Conservation (phyloP, 345 rosid species). For the Excoecaria agallocha region DNA sequence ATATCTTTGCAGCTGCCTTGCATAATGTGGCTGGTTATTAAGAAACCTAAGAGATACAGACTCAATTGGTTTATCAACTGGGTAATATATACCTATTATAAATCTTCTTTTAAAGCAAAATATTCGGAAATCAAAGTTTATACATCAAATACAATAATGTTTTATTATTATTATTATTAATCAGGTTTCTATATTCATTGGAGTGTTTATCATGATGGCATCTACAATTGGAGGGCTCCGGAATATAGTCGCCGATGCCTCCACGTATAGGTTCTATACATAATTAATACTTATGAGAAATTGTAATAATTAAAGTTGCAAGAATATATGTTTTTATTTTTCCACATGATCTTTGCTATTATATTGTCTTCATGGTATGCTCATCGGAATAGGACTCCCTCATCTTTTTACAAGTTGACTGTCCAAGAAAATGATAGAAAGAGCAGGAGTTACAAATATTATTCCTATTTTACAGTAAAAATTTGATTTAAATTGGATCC, state of each 20-base stretch:
- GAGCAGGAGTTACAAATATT: no score
- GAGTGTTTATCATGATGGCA: conserved; percentile 79
- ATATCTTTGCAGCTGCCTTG: conserved; percentile 68
- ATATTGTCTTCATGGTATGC: neutral
- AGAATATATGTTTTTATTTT: neutral
- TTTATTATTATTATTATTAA: neutral
- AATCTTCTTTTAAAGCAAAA: no score
- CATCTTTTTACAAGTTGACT: no score
- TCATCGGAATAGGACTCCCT: no score
- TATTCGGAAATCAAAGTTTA: no score
- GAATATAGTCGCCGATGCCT: conserved; percentile 73
- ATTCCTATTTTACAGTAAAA: no score
- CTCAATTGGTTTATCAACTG: conserved; percentile 76
- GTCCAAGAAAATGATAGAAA: no score
- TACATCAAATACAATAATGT: no score
- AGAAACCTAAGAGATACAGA: conserved; percentile 80
- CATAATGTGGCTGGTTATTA: conserved; percentile 85
- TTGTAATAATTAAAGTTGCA: neutral
- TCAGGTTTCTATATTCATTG: conserved; percentile 60
- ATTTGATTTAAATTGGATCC: no score
- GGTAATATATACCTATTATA: conserved; percentile 40
- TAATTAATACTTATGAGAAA: conserved; percentile 18
- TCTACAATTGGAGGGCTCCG: conserved; percentile 91
- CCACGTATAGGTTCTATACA: conserved; percentile 75
- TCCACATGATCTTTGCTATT: neutral